A percentile compares a stretch with the other conserved stretches of the same genome.
These are phyloP conservation scores for Sugiyamaella valdiviana DNA, from an alignment of 805 yeast genomes.

Conservation along the genomic window DNA sequence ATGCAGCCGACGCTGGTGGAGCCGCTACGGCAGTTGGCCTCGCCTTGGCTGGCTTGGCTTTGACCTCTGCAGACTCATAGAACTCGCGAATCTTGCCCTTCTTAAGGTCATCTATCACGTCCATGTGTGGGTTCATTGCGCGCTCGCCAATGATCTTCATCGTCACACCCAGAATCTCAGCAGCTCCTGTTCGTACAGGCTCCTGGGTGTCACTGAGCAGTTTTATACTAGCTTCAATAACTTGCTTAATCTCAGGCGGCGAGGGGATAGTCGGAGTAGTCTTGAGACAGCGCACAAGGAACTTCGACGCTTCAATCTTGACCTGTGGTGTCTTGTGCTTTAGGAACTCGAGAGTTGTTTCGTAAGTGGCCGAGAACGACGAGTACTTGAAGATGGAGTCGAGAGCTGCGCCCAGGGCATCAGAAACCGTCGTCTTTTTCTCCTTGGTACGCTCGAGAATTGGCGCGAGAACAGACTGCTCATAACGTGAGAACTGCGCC, in stretches of 20 bases:
- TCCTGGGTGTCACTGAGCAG: slow-evolving; percentile 79
- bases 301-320: slow-evolving; percentile 62
- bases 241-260: slow-evolving; percentile 47
- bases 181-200: slow-evolving; percentile 71
- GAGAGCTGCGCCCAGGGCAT: slow-evolving; percentile 60
- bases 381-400: slow-evolving; percentile 54
- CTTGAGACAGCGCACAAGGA: slow-evolving; percentile 56
- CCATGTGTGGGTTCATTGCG: slow-evolving; percentile 52
- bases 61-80: slow-evolving; percentile 50
- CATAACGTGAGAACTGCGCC: slow-evolving; percentile 48
- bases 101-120: slow-evolving; percentile 70
- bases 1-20: slow-evolving; percentile 9
- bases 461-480: slow-evolving; percentile 47
- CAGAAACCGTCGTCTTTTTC: slow-evolving; percentile 71
- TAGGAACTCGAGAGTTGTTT: slow-evolving; percentile 53
- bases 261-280: slow-evolving; percentile 45
- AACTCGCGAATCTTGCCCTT: slow-evolving; percentile 60
- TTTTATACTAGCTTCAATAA: slow-evolving; percentile 52
- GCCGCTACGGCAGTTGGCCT: slow-evolving; percentile 17
- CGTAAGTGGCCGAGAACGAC: slow-evolving; percentile 50
- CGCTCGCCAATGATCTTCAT: slow-evolving; percentile 80
- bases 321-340: slow-evolving; percentile 79
- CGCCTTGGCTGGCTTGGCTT: slow-evolving; percentile 36
- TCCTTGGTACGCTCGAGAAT: slow-evolving; percentile 81
- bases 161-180: slow-evolving; percentile 70